Base-by-base conservation (phyloP, 1,284 basidiomycete species). In the Puccinia hordei region DNA sequence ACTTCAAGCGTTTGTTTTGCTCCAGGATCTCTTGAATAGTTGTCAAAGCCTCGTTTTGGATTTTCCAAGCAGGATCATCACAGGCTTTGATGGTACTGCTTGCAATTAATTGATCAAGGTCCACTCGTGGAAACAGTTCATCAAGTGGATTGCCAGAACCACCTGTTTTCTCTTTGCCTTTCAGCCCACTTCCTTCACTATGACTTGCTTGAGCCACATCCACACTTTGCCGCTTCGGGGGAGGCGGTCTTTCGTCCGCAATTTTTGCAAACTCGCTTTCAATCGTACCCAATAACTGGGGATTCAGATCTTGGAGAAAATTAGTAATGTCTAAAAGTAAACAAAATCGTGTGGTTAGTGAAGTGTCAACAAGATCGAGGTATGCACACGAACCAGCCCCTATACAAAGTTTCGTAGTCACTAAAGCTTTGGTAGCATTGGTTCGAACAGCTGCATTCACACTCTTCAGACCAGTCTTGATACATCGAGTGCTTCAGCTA, bases 11-110 rank as follows among this genome's bases (percentile, higher is more conserved):
- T 83, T 95, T 94, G 85, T 99, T 98, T 66, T 90, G 89, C 83
- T 97, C 94, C 57, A 99, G 87, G 74, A 95, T 90, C 0, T 89
- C 90, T 83, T 93, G 92, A 22, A 99, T 87, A 0, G 89, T 88
- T 85, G 99, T 97, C 78, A 99, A 88, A 0, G 93, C 95, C 84
- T 98, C 97, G 86, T 99, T 99, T 87, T 96, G 92, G 8, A 90
- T 91, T 87, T 99, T 99, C 97, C 97, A 99, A 76, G 85, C 85
- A 0, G 93, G 91, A 83, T 98, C 97, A 83, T 94, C 93, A 41
- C 78, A 80, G 0, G 90, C 88, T 38, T 95, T 87, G 68, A 98
- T 92, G 0, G 90, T 90, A 0, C 93, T 93, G n/a, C 91, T 90
- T 81, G 92, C 91, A 53, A 99, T 87, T 33, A 99, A 87, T 80